Conservation (phyloP, 192 early-diverging fungal species). For the Podila epigama region DNA sequence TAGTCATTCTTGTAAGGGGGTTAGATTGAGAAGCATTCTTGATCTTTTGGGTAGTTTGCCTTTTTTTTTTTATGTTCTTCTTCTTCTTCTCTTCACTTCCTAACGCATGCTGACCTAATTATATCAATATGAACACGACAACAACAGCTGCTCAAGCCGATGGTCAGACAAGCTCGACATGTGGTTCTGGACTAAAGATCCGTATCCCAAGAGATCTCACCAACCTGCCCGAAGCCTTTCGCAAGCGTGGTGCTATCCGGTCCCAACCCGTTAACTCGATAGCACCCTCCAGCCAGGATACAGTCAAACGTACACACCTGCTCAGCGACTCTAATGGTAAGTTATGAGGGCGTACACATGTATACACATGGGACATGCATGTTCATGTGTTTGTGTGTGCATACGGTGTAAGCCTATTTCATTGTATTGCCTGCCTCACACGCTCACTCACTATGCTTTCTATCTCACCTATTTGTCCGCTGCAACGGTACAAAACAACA, state of each 20-base stretch:
- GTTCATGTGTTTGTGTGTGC: too few species aligned
- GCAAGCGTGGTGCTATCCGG: slow-evolving; percentile 31
- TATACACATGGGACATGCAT: too few species aligned
- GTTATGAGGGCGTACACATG: too few species aligned
- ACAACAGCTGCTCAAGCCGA: too few species aligned
- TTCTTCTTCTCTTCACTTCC: not conserved
- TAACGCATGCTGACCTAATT: not conserved
- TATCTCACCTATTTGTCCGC: too few species aligned
- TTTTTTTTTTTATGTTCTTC: not conserved
- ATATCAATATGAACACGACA: too few species aligned
- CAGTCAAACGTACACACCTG: slow-evolving; percentile 32
- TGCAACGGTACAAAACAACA: too few species aligned
- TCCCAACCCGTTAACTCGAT: slow-evolving; percentile 1
- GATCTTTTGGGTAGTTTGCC: not conserved
- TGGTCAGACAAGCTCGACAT: not conserved
- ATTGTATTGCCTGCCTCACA: too few species aligned
- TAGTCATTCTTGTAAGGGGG: not conserved
- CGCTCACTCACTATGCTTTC: too few species aligned
- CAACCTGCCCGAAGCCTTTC: slow-evolving; percentile 37
- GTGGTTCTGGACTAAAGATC: slow-evolving; percentile 14
- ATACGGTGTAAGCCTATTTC: too few species aligned
- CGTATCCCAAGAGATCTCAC: slow-evolving; percentile 34
- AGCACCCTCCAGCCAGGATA: not conserved
- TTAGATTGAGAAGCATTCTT: not conserved
- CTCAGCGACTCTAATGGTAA: slow-evolving; percentile 6